Base-by-base conservation (phyloP, 2,329 filamentous ascomycete species). In the Xylaria sp. region DNA sequence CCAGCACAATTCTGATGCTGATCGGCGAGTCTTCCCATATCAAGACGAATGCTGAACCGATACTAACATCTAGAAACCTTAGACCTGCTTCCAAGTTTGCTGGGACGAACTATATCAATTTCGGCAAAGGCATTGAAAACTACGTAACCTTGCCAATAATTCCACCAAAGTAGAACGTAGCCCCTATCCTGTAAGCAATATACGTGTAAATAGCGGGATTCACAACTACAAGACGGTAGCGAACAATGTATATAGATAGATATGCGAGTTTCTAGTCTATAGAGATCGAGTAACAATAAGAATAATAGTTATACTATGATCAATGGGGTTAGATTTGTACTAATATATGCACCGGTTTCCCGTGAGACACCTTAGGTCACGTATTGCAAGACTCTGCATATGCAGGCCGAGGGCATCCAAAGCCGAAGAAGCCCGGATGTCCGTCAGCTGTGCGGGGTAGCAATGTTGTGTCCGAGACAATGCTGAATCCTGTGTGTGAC, bases 1-100 rank as follows among this genome's bases (percentile, higher is more conserved):
- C 72, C 74, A 76, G 65, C 84, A 86, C 69, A 79, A 80, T 28
- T 78, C 80, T 70, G 77, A 79, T 7, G 77, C 76, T 32, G 84
- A 85, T 67, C 74, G 81, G 77, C 79, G 70, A 61, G 76, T 74
- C 23, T 60, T 9, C 4, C 28, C 45, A 4, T 43, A 57, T 20
- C 23, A 41, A 56, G 12, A 25, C 32, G 8, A n/a, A 56, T 8
- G 18, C 25, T n/a, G 12, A n/a, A 23, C 23, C 1, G 13, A 18
- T 10, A 6, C 53, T 56, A 56, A 56, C 53, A 15, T 18, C 1
- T 28, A 10, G 34, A 41, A 18, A 28, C 20, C 3, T 1, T 25
- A 56, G 34, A 13, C 23, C 53, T 39, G 23, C 20, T n/a, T 56
- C 32, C 13, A 56, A 39, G 23, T 56, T 56, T 41, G 32, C 53